Evolutionary conservation across 2,329 filamentous ascomycete genomes (phyloP).

Genomic region (Escovopsis sp.): DNA sequence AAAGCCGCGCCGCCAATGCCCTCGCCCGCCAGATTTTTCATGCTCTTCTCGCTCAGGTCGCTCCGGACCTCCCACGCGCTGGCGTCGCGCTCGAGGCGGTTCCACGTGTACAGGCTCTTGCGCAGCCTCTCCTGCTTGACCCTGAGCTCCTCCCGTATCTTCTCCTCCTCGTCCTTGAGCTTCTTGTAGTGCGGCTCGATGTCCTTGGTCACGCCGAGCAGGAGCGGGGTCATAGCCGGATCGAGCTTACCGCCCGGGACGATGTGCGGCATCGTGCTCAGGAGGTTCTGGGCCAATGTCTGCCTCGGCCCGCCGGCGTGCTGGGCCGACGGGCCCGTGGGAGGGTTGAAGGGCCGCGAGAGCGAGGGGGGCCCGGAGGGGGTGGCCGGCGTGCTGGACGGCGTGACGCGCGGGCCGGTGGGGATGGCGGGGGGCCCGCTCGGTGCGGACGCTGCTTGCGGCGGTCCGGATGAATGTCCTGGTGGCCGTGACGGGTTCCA

Average conservation of each 20-base stretch:
- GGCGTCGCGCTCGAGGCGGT: conserved; percentile 38
- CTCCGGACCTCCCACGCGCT: conserved; percentile 39
- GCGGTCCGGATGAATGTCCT: conserved; percentile 19
- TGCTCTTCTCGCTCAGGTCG: conserved; percentile 40
- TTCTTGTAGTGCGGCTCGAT: conserved; percentile 38
- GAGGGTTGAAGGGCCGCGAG: conserved; percentile 38
- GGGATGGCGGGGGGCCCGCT: conserved; percentile 28
- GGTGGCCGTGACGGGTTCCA: conserved; percentile 23
- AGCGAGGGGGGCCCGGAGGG: conserved; percentile 27
- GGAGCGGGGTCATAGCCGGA: conserved; percentile 27
- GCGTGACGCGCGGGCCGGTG: conserved; percentile 30
- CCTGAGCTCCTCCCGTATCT: conserved; percentile 36
- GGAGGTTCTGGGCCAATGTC: conserved; percentile 36
- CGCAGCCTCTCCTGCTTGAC: conserved; percentile 39
- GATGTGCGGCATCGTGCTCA: conserved; percentile 35
- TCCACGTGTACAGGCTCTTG: conserved; percentile 37
- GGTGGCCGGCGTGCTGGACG: conserved; percentile 13
- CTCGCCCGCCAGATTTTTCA: conserved; percentile 43
- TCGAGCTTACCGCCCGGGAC: conserved; percentile 42
- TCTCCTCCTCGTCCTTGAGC: conserved; percentile 43
- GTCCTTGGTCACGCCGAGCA: conserved; percentile 35
- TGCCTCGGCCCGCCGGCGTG: conserved; percentile 23
- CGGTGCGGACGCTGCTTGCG: conserved; percentile 25
- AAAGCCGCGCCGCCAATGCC: conserved; percentile 41
- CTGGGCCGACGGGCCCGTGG: conserved; percentile 37